Base-by-base conservation (phyloP, 2,329 filamentous ascomycete species). In the Passalora sequoiae region DNA sequence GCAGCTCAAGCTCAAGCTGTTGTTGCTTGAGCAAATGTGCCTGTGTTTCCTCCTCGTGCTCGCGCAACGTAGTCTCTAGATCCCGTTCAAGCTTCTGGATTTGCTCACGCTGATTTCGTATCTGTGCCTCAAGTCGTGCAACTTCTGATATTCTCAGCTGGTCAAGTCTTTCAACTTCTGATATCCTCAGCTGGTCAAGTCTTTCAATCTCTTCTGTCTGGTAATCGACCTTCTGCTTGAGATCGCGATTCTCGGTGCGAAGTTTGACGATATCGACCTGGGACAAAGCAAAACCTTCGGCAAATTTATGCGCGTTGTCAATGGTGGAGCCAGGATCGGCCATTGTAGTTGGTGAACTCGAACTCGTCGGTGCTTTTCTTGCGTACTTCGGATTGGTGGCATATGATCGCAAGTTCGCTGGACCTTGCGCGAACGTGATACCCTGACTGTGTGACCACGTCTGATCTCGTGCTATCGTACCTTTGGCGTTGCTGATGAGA, bases 401-500 rank as follows among this genome's bases (percentile, higher is more conserved):
- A 36, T 36, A 36, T 6, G 19, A 36, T 35, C 32, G 31, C 3
- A 22, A n/a, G 3, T 29, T 25, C n/a, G 28, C 30, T 1, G 40
- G 31, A 6, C 31, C 10, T 4, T 16, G 17, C 7, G 12, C 27
- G 6, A 41, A 40, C 17, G 20, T 19, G 22, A 46, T 41, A 24
- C 38, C 30, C n/a, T 46, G 33, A 6, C 17, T 19, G 6, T n/a
- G 19, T 6, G 22, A 30, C 37, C 43, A 37, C 17, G 43, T 38
- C 12, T 37, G 17, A n/a, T 31, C 38, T 15, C 24, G 22, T 19
- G 35, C 17, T 19, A 27, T 35, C 27, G 31, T 9, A n/a, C 44
- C 41, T 19, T 44, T 39, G 13, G 31, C 31, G 41, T 41, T 48
- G 20, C 31, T 39, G 49, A 58, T 51, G 19, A 51, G 32, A 30